A percentile compares a stretch with the other conserved stretches of the same genome.
Conservation (phyloP, 2,329 filamentous ascomycete species). For the Tolypocladium endophyticum region DNA sequence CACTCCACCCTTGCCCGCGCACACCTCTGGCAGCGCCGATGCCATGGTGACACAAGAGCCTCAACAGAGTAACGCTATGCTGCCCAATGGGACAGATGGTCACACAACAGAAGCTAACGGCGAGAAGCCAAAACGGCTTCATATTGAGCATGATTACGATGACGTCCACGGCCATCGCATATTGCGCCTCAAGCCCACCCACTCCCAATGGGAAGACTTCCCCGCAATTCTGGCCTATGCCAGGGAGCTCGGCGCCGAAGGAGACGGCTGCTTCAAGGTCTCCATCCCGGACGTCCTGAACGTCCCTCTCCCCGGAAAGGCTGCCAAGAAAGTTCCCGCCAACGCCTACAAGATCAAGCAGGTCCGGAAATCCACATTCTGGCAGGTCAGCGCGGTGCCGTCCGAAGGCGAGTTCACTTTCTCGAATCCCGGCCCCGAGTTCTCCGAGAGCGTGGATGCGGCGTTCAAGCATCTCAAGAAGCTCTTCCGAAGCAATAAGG, state of each 20-base stretch:
- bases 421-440: constrained; percentile 11
- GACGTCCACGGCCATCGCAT: constrained; percentile 17
- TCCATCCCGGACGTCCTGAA: constrained; percentile 19
- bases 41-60: not conserved
- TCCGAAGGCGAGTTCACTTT: constrained; percentile 22
- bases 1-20: not conserved
- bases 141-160: constrained; percentile 21
- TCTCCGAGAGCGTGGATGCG: constrained; percentile 12
- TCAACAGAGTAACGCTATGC: not conserved
- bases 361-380: constrained; percentile 23
- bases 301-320: constrained; percentile 20
- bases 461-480: constrained; percentile 22
- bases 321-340: constrained; percentile 16
- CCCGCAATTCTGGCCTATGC: constrained; percentile 23
- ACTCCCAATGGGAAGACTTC: constrained; percentile 25
- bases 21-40: not conserved
- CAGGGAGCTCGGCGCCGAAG: constrained; percentile 16
- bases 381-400: constrained; percentile 23
- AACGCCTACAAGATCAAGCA: constrained; percentile 25
- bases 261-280: constrained; percentile 28
- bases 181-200: constrained; percentile 22
- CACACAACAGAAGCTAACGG: not conserved
- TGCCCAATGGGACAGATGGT: not conserved
- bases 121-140: not conserved
- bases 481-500: constrained; percentile 24